Evolutionary conservation across 139 green algal species (phyloP), one percentile per base, ranked within the genome.

Genomic region (Chlorella sp.): DNA sequence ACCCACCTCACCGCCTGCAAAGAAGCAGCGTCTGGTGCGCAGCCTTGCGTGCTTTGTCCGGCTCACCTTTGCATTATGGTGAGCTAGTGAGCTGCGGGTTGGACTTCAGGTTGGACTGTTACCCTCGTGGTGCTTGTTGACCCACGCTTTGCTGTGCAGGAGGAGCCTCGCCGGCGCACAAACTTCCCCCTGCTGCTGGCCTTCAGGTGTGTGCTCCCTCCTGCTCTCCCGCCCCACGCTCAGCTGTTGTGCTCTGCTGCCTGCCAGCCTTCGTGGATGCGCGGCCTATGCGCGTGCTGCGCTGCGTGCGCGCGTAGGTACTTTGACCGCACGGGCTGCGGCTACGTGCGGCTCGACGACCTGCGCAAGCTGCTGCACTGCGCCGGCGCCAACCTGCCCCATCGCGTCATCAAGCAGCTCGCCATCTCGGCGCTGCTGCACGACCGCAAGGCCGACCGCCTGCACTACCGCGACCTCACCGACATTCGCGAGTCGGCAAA

Each of bases 291-390:
- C n/a, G 6, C 62, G 23, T 20, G 27, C 30, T 3, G n/a, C 30
- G 34, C 31, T 27, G 34, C 5, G 3, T 20, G 2, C 33, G 26
- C 26, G 27, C 51, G 49, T 30, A 86, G 84, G 80, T 87, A 86
- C 77, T 87, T 89, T 74, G 84, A 89, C 74, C 75, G 75, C 24
- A 85, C 78, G 2, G 84, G 84, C 50, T 86, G 78, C 55, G 84
- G 84, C 31, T 89, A 87, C 78, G 60, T 89, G 61, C 80, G 78
- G n/a, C 75, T 72, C 22, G 88, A 93, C 33, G 89, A 94, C 76
- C 70, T 94, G 77, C 76, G 83, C 1, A 77, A 77, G 3, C 73
- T 92, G 32, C 50, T 93, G 65, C 80, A 89, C 71, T 74, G 69
- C 33, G 75, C 92, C 61, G 88, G 89, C 26, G 35, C 77, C 26